phyloP scores from a whole-genome alignment of 192 early-diverging fungal species.

The Linnemannia zychae region DNA sequence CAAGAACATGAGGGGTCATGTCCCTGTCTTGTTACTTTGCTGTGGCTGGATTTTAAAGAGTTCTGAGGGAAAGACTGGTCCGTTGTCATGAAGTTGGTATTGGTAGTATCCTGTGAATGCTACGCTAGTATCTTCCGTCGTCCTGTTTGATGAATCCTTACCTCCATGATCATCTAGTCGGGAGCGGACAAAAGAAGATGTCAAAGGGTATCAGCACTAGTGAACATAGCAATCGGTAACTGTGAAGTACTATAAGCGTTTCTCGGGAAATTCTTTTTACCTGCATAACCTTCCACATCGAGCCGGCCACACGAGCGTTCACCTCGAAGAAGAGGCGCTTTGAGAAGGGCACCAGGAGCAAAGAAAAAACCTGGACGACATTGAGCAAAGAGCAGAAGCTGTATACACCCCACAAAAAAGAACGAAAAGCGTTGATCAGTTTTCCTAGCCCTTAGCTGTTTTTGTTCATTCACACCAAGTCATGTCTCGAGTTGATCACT shows the following conservation, averaged over 20 bases:
- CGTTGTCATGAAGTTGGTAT: not conserved
- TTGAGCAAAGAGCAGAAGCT: conserved; percentile 62
- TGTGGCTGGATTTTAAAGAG: not conserved
- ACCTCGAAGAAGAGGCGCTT: conserved; percentile 62
- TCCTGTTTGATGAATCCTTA: not conserved
- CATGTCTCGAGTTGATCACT: not conserved
- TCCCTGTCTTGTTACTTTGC: not conserved
- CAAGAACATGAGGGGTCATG: not conserved
- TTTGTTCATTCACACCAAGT: not conserved
- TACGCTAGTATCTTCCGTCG: too few species aligned
- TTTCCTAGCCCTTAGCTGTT: not conserved
- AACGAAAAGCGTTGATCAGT: conserved; percentile 7
- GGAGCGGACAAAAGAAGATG: not conserved
- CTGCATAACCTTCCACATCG: conserved; percentile 71
- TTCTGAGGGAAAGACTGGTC: not conserved
- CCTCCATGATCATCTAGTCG: conserved; percentile 54
- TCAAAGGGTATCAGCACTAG: too few species aligned
- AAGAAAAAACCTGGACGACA: conserved; percentile 63
- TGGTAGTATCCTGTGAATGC: not conserved
- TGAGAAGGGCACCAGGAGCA: conserved; percentile 64
- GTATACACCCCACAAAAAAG: not conserved
- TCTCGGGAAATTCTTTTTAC: conserved; percentile 19
- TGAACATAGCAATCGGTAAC: not conserved
- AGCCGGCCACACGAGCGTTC: conserved; percentile 62
- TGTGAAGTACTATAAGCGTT: not conserved